These are phyloP conservation scores for Dacryopinax spathularia DNA, from an alignment of 768 basidiomycete genomes.

Conservation along the genomic window DNA sequence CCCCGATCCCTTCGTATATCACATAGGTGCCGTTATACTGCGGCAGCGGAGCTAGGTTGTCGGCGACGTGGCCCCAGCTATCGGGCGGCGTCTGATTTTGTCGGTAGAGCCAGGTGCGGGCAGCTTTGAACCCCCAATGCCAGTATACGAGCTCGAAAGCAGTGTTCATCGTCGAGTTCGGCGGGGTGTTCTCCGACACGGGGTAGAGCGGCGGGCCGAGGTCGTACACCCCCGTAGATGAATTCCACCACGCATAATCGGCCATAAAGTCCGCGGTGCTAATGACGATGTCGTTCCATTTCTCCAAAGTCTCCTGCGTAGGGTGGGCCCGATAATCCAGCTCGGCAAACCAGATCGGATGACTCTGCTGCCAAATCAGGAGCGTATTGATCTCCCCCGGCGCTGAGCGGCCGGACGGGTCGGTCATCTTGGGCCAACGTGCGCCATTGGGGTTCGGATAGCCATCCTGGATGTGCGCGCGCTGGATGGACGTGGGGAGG, in stretches of 20 bases:
- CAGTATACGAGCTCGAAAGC: constrained; percentile 49
- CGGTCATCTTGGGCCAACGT: constrained; percentile 51
- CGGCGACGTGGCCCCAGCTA: constrained; percentile 33
- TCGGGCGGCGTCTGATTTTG: constrained; percentile 31
- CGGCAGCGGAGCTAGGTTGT: constrained; percentile 38
- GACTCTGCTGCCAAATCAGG: constrained; percentile 49
- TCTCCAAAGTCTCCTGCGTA: constrained; percentile 27
- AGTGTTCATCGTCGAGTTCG: constrained; percentile 40
- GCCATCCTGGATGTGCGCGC: constrained; percentile 40
- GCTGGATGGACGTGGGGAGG: constrained; percentile 31
- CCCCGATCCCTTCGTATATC: constrained; percentile 42
- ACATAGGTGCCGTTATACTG: constrained; percentile 38
- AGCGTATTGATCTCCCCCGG: constrained; percentile 50
- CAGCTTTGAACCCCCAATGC: constrained; percentile 36
- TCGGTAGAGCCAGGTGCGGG: constrained; percentile 35
- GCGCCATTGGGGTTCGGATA: constrained; percentile 36
- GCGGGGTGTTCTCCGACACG: constrained; percentile 43
- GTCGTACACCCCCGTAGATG: constrained; percentile 35
- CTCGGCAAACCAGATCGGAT: constrained; percentile 43
- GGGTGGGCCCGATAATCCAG: constrained; percentile 41
- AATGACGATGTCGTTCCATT: constrained; percentile 39
- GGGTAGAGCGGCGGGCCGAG: constrained; percentile 47
- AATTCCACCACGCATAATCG: constrained; percentile 39
- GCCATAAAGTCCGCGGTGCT: constrained; percentile 50
- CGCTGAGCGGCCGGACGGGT: constrained; percentile 41